Percentiles rank a stretch among this genome's conserved stretches.
These are phyloP conservation scores for Hymenoscyphus linearis DNA, from an alignment of 2,329 filamentous ascomycete genomes.

Conservation along the genomic window DNA sequence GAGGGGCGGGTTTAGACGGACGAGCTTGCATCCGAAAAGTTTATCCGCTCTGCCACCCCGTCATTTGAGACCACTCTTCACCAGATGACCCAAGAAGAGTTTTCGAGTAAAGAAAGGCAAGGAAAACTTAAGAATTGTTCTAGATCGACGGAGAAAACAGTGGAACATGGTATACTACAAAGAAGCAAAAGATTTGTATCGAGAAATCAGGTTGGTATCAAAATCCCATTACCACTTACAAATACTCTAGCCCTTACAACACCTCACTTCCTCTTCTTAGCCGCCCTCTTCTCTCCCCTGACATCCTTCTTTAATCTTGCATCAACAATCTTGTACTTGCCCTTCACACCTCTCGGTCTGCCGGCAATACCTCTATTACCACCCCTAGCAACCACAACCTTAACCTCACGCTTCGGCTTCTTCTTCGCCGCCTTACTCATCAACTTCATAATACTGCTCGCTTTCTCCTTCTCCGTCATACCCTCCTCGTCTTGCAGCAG, in stretches of 20 bases:
- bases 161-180: not conserved
- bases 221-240: not conserved
- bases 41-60: not conserved
- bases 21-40: not conserved
- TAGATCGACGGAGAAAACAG: not conserved
- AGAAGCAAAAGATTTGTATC: not conserved
- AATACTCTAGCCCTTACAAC: not conserved
- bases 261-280: constrained; percentile 61
- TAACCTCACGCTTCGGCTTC: constrained; percentile 78
- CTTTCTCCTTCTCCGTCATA: constrained; percentile 95
- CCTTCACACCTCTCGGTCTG: constrained; percentile 86
- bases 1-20: not conserved
- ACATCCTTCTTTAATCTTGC: constrained; percentile 94
- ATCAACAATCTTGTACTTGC: constrained; percentile 96
- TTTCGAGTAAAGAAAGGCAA: not conserved
- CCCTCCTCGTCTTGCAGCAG: constrained; percentile 83
- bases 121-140: not conserved
- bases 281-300: constrained; percentile 73
- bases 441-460: constrained; percentile 72
- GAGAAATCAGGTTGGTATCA: not conserved
- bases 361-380: constrained; percentile 80
- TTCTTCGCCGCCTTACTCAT: constrained; percentile 79
- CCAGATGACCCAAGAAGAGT: not conserved
- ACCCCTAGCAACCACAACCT: constrained; percentile 83
- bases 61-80: not conserved